Evolutionary conservation across 179 eudicot species (phyloP).

Genomic region (Drosera spatulata): DNA sequence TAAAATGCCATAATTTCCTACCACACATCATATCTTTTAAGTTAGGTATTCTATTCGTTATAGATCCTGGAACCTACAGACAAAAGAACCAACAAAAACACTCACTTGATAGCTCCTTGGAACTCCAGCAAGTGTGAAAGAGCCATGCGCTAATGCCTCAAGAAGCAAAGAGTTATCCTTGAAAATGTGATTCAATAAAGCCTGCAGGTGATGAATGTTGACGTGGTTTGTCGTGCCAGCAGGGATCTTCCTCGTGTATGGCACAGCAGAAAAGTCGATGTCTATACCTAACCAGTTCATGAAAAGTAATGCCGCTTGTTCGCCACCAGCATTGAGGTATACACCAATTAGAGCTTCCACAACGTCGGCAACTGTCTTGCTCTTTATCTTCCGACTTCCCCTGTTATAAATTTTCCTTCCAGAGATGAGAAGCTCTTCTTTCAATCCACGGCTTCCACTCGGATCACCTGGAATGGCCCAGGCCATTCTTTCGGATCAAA

Average conservation of each 20-base stretch:
- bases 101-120: slow-evolving; percentile 88
- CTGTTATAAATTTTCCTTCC: slow-evolving; percentile 29
- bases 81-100: neutral
- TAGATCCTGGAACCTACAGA: too few relatives aligned
- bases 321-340: slow-evolving; percentile 57
- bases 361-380: slow-evolving; percentile 76
- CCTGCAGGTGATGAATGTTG: slow-evolving; percentile 34
- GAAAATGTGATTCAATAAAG: slow-evolving; percentile 48
- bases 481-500: slow-evolving; percentile 69
- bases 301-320: slow-evolving; percentile 53
- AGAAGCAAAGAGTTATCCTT: slow-evolving; percentile 60
- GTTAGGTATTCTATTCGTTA: too few relatives aligned
- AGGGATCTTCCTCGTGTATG: slow-evolving; percentile 29
- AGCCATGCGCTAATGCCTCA: slow-evolving; percentile 90
- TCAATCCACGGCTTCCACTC: slow-evolving; percentile 12
- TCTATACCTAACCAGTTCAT: slow-evolving; percentile 84
- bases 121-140: slow-evolving; percentile 74
- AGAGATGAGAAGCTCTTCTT: slow-evolving; percentile 29
- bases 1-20: too few relatives aligned
- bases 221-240: slow-evolving; percentile 31
- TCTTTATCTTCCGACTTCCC: slow-evolving; percentile 34
- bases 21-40: too few relatives aligned
- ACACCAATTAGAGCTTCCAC: slow-evolving; percentile 94
- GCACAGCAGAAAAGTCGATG: slow-evolving; percentile 31
- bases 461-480: slow-evolving; percentile 82